Evolutionary conservation across 768 basidiomycete genomes (phyloP).

Genomic region (Lactifluus echinatus): DNA sequence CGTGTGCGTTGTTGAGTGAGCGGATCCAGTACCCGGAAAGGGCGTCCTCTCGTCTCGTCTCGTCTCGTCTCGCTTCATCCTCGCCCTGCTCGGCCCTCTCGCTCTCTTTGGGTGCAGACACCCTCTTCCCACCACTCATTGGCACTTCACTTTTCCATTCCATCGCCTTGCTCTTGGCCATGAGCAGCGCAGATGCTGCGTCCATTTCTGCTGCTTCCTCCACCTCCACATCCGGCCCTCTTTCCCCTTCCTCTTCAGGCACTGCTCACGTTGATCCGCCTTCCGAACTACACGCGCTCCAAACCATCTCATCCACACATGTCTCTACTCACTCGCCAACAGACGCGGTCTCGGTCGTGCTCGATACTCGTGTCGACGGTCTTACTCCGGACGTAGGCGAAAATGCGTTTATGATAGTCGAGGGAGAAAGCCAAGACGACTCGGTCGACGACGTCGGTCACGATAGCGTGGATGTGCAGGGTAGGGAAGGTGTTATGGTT

Average conservation of each 20-base stretch:
- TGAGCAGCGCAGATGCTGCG: slow-evolving; percentile 36
- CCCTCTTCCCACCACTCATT: slow-evolving; percentile 4
- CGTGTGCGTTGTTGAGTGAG: slow-evolving; percentile 2
- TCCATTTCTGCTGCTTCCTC: slow-evolving; percentile 25
- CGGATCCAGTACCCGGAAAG: slow-evolving; percentile 4
- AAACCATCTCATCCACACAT: slow-evolving; percentile 24
- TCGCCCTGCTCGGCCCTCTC: not conserved
- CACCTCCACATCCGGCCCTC: slow-evolving; percentile 27
- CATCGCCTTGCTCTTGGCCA: slow-evolving; percentile 24
- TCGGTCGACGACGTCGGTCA: slow-evolving; percentile 7
- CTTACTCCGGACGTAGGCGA: slow-evolving; percentile 14
- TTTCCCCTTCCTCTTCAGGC: slow-evolving; percentile 23
- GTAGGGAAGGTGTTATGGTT: slow-evolving; percentile 34
- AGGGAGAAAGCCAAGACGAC: slow-evolving; percentile 15
- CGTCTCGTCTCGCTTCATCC: not conserved
- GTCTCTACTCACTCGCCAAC: slow-evolving; percentile 21
- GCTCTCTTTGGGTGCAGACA: slow-evolving; percentile 1
- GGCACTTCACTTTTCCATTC: too few relatives aligned
- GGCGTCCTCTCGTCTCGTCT: slow-evolving; percentile 10
- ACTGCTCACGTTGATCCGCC: slow-evolving; percentile 27
- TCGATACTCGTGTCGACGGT: slow-evolving; percentile 7
- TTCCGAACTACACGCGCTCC: slow-evolving; percentile 14
- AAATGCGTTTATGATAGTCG: slow-evolving; percentile 18
- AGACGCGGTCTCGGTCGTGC: slow-evolving; percentile 2
- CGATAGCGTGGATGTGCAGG: slow-evolving; percentile 35